These are phyloP conservation scores for Citrus australasica DNA, from an alignment of 345 rosid species.

Conservation along the genomic window DNA sequence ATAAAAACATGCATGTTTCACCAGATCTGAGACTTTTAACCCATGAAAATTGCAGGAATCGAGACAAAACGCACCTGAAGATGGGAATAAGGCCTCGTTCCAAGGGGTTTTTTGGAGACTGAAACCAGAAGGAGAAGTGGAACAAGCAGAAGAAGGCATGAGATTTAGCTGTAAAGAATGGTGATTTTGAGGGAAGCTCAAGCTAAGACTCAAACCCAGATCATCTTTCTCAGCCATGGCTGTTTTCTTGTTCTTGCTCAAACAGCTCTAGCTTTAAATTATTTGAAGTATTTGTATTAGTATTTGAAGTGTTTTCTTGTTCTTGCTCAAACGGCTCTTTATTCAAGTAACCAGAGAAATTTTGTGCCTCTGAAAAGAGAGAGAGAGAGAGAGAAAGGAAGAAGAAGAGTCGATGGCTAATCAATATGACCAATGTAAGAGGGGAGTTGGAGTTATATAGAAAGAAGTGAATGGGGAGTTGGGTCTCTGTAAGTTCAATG, in stretches of 20 bases:
- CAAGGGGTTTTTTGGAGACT: conserved; percentile 48
- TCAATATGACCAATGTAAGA: not conserved
- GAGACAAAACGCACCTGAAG: conserved; percentile 40
- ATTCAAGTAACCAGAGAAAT: not conserved
- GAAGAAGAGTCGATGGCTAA: not conserved
- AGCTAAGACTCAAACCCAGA: conserved; percentile 76
- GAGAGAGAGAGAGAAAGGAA: not conserved
- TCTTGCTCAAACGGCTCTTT: not conserved
- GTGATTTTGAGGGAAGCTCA: conserved; percentile 49
- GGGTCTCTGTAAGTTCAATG: conserved; percentile 41
- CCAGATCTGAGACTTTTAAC: conserved; percentile 11
- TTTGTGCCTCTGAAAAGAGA: no score
- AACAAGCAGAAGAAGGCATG: conserved; percentile 36
- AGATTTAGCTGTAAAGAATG: conserved; percentile 55
- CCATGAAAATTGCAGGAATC: conserved; percentile 1
- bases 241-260: conserved; percentile 21
- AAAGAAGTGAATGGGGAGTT: conserved; percentile 20
- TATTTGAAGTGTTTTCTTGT: conserved; percentile 22
- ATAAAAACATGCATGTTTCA: conserved; percentile 17
- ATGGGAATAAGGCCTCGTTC: conserved; percentile 39
- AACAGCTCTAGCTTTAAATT: not conserved
- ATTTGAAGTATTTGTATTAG: not conserved
- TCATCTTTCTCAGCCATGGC: conserved; percentile 64
- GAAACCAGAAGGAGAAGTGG: conserved; percentile 33
- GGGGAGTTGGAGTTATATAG: conserved; percentile 44